These are phyloP conservation scores for Nitzschia sp. DNA, from an alignment of 108 stramenopile species.

Conservation along the genomic window DNA sequence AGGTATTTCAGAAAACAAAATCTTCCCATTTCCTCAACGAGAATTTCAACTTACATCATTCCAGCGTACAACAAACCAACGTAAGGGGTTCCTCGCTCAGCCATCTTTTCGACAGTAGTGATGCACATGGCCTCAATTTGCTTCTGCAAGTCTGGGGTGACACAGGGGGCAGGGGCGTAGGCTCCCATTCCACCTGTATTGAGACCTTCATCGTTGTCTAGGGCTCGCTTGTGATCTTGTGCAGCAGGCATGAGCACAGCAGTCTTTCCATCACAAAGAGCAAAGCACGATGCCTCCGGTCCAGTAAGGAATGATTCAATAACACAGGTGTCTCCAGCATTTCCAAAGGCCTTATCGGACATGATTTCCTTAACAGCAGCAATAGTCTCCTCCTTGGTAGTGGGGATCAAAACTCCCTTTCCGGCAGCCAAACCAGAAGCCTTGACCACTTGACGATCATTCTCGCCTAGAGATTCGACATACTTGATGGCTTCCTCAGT, in stretches of 20 bases:
- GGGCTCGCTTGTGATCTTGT: conserved; percentile 98
- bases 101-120: conserved; percentile 92
- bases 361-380: conserved; percentile 92
- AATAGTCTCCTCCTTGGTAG: conserved; percentile 87
- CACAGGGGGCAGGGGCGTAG: conserved; percentile 96
- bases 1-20: background rate
- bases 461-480: conserved; percentile 68
- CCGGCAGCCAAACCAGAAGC: conserved; percentile 98
- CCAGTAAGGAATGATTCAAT: conserved; percentile 97
- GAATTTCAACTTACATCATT: conserved; percentile 85
- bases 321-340: conserved; percentile 94
- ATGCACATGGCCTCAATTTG: conserved; percentile 90
- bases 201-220: conserved; percentile 94
- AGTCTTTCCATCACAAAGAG: conserved; percentile 95
- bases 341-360: conserved; percentile 90
- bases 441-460: conserved; percentile 96
- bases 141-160: conserved; percentile 83
- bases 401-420: conserved; percentile 96
- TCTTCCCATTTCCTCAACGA: background rate
- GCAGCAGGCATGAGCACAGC: conserved; percentile 88
- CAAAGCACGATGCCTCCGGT: conserved; percentile 96
- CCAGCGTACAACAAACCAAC: conserved; percentile 97
- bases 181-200: conserved; percentile 99
- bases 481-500: conserved; percentile 81
- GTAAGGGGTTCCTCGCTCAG: conserved; percentile 93